Conservation (phyloP, 176 grass and related monocot species). For the Juncus effusus region DNA sequence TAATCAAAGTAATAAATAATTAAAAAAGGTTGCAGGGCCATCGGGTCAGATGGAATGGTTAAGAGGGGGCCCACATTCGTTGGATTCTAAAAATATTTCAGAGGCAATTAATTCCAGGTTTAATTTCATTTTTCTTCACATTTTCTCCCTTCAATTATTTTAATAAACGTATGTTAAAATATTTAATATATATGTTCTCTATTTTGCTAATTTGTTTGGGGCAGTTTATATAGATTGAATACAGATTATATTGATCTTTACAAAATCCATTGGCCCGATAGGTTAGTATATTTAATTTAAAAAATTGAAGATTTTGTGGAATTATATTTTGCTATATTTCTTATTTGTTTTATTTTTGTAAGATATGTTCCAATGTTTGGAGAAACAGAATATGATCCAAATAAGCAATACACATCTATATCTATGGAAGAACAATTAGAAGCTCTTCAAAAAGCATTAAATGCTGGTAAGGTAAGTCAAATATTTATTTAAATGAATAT, state of each 20-base stretch:
- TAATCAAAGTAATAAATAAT: neutral
- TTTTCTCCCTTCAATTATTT: neutral
- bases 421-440: conserved; percentile 68
- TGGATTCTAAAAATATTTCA: conserved; percentile 59
- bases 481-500: no score
- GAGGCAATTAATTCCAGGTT: conserved; percentile 69
- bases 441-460: conserved; percentile 67
- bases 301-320: neutral
- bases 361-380: conserved; percentile 99
- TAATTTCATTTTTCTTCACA: neutral
- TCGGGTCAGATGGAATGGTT: conserved; percentile 95
- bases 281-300: conserved; percentile 35
- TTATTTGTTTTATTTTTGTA: neutral
- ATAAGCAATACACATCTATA: conserved; percentile 51
- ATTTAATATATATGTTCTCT: neutral
- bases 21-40: conserved; percentile 62
- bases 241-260: conserved; percentile 92
- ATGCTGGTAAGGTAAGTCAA: conserved; percentile 59
- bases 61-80: conserved; percentile 47
- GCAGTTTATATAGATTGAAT: conserved; percentile 43
- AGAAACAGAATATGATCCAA: conserved; percentile 65
- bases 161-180: neutral
- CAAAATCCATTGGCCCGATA: conserved; percentile 97
- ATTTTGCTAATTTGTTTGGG: neutral
- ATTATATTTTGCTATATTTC: neutral